A percentile compares a stretch with the other conserved stretches of the same genome.
Evolutionary conservation across 768 basidiomycete species (phyloP).

Genomic region (Kwoniella heveanensis): DNA sequence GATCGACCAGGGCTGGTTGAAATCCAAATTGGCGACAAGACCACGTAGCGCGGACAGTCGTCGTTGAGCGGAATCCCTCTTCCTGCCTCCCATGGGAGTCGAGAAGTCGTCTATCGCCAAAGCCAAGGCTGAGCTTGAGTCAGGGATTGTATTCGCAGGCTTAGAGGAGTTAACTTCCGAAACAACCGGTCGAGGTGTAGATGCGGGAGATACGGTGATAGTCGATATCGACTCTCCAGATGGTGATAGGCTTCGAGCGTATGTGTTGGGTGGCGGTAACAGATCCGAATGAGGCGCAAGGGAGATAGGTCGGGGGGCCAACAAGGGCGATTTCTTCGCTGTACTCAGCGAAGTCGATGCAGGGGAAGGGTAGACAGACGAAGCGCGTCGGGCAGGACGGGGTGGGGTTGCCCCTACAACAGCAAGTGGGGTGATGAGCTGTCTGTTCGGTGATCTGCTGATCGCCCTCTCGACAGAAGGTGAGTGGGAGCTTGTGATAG

Average conservation of each 20-base stretch:
- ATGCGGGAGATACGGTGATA: slow-evolving; percentile 30
- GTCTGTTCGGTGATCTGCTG: slow-evolving; percentile 8
- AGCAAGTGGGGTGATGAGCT: not conserved
- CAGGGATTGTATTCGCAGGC: not conserved
- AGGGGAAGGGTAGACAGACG: slow-evolving; percentile 18
- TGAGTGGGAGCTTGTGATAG: not conserved
- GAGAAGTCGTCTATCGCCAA: slow-evolving; percentile 8
- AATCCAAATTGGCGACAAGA: slow-evolving; percentile 46
- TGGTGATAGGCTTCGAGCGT: slow-evolving; percentile 28
- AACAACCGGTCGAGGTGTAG: slow-evolving; percentile 30
- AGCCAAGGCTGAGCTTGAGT: slow-evolving; percentile 6
- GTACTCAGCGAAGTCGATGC: not conserved
- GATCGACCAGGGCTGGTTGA: slow-evolving; percentile 43
- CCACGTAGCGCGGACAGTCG: slow-evolving; percentile 42
- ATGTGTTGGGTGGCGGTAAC: slow-evolving; percentile 25
- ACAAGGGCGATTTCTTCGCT: slow-evolving; percentile 2
- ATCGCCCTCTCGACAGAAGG: slow-evolving; percentile 6
- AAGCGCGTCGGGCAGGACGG: slow-evolving; percentile 25
- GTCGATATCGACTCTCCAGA: slow-evolving; percentile 41
- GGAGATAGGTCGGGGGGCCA: slow-evolving; percentile 21
- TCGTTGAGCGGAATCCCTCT: slow-evolving; percentile 45
- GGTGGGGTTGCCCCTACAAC: slow-evolving; percentile 18
- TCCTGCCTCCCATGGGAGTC: slow-evolving; percentile 22
- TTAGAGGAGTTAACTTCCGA: slow-evolving; percentile 5
- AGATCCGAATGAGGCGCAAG: slow-evolving; percentile 24